Percentiles rank a stretch among this genome's conserved stretches.
Conservation (phyloP, 2,329 filamentous ascomycete species). For the Sporothrix variecibatus region DNA sequence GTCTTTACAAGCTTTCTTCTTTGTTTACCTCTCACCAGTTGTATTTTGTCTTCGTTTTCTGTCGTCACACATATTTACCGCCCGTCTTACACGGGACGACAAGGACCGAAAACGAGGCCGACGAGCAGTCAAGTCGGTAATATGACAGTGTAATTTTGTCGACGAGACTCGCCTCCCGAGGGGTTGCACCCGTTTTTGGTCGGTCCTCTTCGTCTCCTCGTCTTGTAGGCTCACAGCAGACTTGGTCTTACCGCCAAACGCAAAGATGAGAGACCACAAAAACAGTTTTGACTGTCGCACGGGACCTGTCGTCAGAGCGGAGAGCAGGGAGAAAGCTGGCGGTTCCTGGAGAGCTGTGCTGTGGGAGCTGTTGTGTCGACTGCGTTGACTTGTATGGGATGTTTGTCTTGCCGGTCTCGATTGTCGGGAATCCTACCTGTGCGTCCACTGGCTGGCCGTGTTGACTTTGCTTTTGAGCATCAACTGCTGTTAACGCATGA, state of each 20-base stretch:
- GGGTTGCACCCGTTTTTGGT: neutral
- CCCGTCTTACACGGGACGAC: conserved; percentile 8
- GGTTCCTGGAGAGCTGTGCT: neutral
- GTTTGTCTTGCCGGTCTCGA: neutral
- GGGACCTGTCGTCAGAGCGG: neutral
- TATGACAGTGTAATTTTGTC: neutral
- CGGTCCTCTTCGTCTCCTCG: neutral
- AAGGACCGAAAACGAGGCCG: conserved; percentile 17
- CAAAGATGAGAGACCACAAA: neutral
- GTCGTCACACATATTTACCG: neutral
- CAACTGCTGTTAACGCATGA: neutral
- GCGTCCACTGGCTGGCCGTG: neutral
- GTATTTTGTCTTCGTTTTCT: neutral
- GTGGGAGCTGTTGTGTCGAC: neutral
- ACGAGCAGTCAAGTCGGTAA: neutral
- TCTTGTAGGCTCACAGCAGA: neutral
- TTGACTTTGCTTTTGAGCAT: neutral
- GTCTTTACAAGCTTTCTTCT: neutral
- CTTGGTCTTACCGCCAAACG: neutral
- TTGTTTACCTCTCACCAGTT: neutral
- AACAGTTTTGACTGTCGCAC: neutral
- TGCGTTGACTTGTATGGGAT: too few species aligned
- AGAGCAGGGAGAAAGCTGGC: neutral
- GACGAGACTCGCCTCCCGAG: neutral
- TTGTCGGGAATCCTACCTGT: neutral